Evolutionary conservation across 768 basidiomycete species (phyloP), one percentile per base, ranked within the genome.

Genomic region (Tricholoma bakamatsutake): DNA sequence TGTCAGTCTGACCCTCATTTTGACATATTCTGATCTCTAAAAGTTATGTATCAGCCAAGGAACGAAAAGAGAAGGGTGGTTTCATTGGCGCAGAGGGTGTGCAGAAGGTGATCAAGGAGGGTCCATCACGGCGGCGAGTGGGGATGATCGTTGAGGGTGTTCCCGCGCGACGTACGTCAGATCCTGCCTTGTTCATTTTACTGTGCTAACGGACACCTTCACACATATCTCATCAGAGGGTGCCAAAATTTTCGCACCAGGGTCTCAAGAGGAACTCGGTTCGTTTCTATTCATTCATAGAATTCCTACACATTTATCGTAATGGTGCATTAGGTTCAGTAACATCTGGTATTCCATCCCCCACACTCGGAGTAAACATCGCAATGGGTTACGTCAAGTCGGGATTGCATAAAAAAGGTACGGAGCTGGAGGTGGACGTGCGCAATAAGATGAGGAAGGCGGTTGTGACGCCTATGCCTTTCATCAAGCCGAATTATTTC

Each of bases 341-440:
- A 46, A 99, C 95, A 0, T 98, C 94, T 0, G 97, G 96, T 46
- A 97, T 98, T 59, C 97, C 97, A 12, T 93, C 93, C 0, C 96
- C 95, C 0, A 88, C 92, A 1, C 75, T 93, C 3, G 83, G 82
- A 1, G 86, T 87, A 68, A 98, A 99, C 70, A 92, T 98, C 62
- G 93, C 95, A 0, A 98, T 98, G 96, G 96, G 85, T 0, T 98
- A 98, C 64, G 80, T 98, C 47, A 67, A 76, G 59, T 80, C 75
- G 18, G 93, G 93, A 0, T 84, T 78, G 71, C 91, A 96, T 73
- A 98, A 94, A 74, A 95, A 91, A 69, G 93, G 91, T 10, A 96
- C 88, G 0, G 81, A 87, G 66, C 76, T 98, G 3, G 78, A 80
- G 50, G 86, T 98, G 13, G 88, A 95, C 57, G 88, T 98, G 35